Conservation (phyloP, 208 protist genomes). For the Leishmania aethiopica region DNA sequence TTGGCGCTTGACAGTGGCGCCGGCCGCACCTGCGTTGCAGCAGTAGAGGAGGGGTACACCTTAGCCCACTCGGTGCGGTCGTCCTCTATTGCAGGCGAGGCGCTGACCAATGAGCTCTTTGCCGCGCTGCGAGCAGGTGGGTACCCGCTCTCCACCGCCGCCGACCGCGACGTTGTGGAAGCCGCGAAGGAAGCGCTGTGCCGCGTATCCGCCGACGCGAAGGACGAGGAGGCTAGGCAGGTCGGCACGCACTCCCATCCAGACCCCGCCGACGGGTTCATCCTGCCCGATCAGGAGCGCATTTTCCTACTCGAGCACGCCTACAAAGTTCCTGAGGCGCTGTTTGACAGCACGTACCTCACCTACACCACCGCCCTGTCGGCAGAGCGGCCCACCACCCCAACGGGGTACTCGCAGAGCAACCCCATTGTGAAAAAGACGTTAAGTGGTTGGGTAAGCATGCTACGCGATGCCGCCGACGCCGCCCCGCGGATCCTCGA, state of each 20-base stretch:
- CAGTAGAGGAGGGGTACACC: conserved; percentile 97
- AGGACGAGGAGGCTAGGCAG: conserved; percentile 13
- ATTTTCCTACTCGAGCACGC: conserved; percentile 81
- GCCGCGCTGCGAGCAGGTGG: conserved; percentile 52
- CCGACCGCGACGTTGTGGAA: conserved; percentile 66
- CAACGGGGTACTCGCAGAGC: conserved; percentile 46
- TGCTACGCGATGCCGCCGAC: conserved; percentile 57
- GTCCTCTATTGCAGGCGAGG: conserved; percentile 73
- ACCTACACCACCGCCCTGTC: conserved; percentile 42
- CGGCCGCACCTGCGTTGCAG: conserved; percentile 98
- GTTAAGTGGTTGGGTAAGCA: conserved; percentile 50
- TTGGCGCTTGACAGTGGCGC: conserved; percentile 99
- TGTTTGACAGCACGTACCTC: conserved; percentile 71
- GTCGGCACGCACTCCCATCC: conserved; percentile 9
- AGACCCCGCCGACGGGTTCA: conserved; percentile 40
- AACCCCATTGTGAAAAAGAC: conserved; percentile 26
- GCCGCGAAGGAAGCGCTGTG: conserved; percentile 85
- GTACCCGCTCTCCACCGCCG: conserved; percentile 92
- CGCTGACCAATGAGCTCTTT: conserved; percentile 82
- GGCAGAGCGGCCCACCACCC: conserved; percentile 31
- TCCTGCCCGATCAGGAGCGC: conserved; percentile 88
- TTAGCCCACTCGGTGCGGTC: conserved; percentile 66
- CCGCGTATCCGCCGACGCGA: conserved; percentile 56
- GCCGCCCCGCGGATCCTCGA: conserved; percentile 40
- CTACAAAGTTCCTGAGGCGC: conserved; percentile 84